Evolutionary conservation across 345 rosid species (phyloP), one percentile per base, ranked within the genome.

Genomic region (Excoecaria cochinchinensis): DNA sequence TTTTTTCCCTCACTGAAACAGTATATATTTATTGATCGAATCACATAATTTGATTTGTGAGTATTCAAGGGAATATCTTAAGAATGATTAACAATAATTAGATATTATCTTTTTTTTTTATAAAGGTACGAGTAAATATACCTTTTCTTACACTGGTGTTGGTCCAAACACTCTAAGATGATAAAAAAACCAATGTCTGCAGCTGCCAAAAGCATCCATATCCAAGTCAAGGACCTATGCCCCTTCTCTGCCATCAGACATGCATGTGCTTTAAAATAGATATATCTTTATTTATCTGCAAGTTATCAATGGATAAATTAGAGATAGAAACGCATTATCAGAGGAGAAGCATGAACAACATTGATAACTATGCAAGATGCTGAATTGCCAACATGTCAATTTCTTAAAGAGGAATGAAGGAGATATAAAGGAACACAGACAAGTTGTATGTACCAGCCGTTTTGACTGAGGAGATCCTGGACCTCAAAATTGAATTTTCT

Each of bases 341-440:
- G 9, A 7, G 62, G 74, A 38, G 73, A 76, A 76, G 51, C 52
- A 21, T 8, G 63, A 24, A 69, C 25, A 44, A 67, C 66, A 74
- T 4, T 5, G 71, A 25, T 40, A 52, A 42, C 16, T 53, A 38
- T 50, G 17, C 39, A 42, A 44, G 31, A 22, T 53, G 13, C 65
- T 13, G 7, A 3, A 47, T 36, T 36, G 46, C 15, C 17, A 19
- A 62, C 5, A 62, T 9, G 14, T 1, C 55, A n/a, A 24, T 39
- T 39, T 44, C 31, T 70, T 17, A 10, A 44, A 63, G 8, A 40
- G 36, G 51, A 25, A 31, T 21, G 17, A 31, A 53, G 16, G 59
- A 38, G 39, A 52, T 68, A 67, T 46, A 7, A 58, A 69, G 39
- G 59, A n/a, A 53, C 17, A 40, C 40, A 19, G 46, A 9, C 1